These are phyloP conservation scores for Diaporthe citriasiana DNA, from an alignment of 2,329 filamentous ascomycete genomes.

Conservation along the genomic window DNA sequence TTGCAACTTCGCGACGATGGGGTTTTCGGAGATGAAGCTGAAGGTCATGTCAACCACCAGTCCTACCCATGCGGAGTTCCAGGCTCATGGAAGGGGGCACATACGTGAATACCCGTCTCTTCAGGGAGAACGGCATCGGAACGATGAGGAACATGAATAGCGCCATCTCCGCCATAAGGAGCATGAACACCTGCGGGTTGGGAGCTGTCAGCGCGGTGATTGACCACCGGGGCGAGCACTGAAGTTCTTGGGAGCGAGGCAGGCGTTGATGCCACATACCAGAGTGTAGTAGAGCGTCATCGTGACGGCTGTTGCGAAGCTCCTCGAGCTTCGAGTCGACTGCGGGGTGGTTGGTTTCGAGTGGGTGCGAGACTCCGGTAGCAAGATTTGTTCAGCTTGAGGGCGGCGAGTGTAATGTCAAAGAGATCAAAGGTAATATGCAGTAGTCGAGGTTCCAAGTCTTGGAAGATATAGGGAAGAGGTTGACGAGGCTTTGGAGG, in stretches of 20 bases:
- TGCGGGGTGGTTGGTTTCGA: background rate
- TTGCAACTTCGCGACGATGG: slow-evolving; percentile 88
- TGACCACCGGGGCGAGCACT: background rate
- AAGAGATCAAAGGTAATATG: background rate
- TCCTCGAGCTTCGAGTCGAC: slow-evolving; percentile 14
- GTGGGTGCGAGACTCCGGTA: background rate
- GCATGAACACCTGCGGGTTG: slow-evolving; percentile 78
- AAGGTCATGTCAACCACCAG: background rate
- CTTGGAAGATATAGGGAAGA: slow-evolving; percentile 25
- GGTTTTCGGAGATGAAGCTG: slow-evolving; percentile 94
- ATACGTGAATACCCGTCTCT: slow-evolving; percentile 85
- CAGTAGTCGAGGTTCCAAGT: background rate
- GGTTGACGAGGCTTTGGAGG: background rate
- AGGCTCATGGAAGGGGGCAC: slow-evolving; percentile 45
- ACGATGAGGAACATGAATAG: slow-evolving; percentile 86
- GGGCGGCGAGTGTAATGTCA: background rate
- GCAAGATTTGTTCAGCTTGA: background rate
- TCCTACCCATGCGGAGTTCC: too few relatives aligned
- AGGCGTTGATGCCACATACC: slow-evolving; percentile 52
- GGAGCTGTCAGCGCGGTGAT: slow-evolving; percentile 46
- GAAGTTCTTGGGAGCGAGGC: background rate
- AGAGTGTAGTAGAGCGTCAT: slow-evolving; percentile 73
- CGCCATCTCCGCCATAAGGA: slow-evolving; percentile 86
- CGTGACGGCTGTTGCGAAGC: slow-evolving; percentile 49
- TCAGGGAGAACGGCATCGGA: slow-evolving; percentile 88